These are phyloP conservation scores for Alnus rubra DNA, from an alignment of 306 rosid species.

Conservation along the genomic window DNA sequence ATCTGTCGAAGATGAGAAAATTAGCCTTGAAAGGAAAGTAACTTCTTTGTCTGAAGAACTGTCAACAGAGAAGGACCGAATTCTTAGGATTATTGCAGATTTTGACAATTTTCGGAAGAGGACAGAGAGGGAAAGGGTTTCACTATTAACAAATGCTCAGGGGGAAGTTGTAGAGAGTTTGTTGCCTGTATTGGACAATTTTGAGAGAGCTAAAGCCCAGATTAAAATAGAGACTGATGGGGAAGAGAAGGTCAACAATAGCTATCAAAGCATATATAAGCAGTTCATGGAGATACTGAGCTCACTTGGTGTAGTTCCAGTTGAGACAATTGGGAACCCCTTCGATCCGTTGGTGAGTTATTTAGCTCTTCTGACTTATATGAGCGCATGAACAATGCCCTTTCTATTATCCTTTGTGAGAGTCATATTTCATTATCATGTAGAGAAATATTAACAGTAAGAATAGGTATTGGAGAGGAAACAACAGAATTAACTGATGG, in stretches of 20 bases:
- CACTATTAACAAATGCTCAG: slow-evolving; percentile 82
- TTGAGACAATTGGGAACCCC: slow-evolving; percentile 81
- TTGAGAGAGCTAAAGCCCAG: slow-evolving; percentile 91
- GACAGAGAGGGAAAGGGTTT: slow-evolving; percentile 86
- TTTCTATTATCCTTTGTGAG: not conserved
- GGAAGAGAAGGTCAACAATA: slow-evolving; percentile 84
- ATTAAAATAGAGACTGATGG: slow-evolving; percentile 89
- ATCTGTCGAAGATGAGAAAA: slow-evolving; percentile 73
- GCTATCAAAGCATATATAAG: slow-evolving; percentile 91
- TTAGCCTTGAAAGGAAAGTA: slow-evolving; percentile 51
- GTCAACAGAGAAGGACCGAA: slow-evolving; percentile 58
- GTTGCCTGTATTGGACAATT: slow-evolving; percentile 80
- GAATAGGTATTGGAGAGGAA: not conserved
- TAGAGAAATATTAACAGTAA: not conserved
- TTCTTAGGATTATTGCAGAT: slow-evolving; percentile 91
- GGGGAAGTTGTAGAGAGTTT: slow-evolving; percentile 91
- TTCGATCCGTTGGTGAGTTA: slow-evolving; percentile 93
- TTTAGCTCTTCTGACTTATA: slow-evolving; percentile 14
- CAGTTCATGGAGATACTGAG: slow-evolving; percentile 76
- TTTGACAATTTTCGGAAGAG: slow-evolving; percentile 96
- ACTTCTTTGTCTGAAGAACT: slow-evolving; percentile 63
- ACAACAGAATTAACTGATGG: not conserved
- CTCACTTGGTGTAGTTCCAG: slow-evolving; percentile 76
- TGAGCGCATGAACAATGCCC: slow-evolving; percentile 5
- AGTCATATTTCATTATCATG: not conserved